Evolutionary conservation across 73 alveolate species (phyloP).

Genomic region (Paraurostyla sp.): DNA sequence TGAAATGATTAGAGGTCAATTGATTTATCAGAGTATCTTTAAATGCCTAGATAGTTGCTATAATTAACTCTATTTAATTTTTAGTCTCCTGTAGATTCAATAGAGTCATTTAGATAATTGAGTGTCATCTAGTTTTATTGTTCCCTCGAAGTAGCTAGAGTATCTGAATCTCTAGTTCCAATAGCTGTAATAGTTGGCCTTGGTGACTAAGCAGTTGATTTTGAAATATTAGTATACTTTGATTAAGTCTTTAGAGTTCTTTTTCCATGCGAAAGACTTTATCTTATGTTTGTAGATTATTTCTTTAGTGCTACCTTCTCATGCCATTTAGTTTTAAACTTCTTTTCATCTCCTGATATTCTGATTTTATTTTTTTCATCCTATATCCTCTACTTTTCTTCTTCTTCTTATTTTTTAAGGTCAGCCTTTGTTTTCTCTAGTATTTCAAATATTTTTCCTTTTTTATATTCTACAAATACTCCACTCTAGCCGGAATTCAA

Average conservation of each 20-base stretch:
- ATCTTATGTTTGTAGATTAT: background rate
- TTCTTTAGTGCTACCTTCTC: background rate
- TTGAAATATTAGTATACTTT: background rate
- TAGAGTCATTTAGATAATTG: background rate
- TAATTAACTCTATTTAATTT: too few species aligned
- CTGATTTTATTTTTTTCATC: background rate
- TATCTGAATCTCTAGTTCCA: too few species aligned
- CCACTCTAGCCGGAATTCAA: conserved; percentile 15
- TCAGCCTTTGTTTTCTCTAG: background rate
- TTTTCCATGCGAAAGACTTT: background rate
- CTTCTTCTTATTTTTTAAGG: background rate
- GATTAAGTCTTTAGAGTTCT: background rate
- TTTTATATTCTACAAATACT: conserved; percentile 24
- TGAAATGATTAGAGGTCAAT: background rate
- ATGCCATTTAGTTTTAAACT: conserved; percentile 32
- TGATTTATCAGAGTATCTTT: background rate
- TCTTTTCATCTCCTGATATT: background rate
- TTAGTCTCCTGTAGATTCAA: too few species aligned
- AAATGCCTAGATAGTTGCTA: background rate
- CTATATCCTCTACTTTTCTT: background rate
- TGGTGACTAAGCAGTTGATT: too few species aligned
- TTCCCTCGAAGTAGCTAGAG: too few species aligned
- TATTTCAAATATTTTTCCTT: conserved; percentile 6
- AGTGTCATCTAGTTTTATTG: too few species aligned
- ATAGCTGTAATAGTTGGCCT: too few species aligned